A percentile compares a stretch with the other conserved stretches of the same genome.
These are phyloP conservation scores for Phytophthora tubulina DNA, from an alignment of 352 stramenopile genomes.

Conservation along the genomic window DNA sequence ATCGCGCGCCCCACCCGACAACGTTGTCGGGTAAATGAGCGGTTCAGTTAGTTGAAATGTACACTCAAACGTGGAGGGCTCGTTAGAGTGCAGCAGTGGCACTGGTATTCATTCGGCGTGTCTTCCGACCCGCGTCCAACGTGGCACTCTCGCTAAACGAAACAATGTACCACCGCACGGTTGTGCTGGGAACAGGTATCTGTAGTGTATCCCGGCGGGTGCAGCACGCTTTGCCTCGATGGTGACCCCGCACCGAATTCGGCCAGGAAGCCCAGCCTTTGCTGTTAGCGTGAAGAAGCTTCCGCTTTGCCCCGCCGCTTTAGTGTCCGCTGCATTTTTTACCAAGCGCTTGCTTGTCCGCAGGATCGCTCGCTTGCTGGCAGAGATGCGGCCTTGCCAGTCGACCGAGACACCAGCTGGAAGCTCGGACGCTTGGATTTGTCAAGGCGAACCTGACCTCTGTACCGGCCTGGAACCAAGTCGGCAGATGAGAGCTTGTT, in stretches of 20 bases:
- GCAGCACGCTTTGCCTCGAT: slow-evolving; percentile 6
- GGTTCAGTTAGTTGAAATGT: no score
- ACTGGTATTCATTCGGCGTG: slow-evolving; percentile 26
- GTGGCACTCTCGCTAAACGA: slow-evolving; percentile 1
- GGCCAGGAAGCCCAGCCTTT: slow-evolving; percentile 20
- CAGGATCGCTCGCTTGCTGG: slow-evolving; percentile 5
- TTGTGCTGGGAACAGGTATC: slow-evolving; percentile 1
- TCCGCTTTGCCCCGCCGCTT: no score
- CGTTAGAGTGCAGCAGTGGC: neutral
- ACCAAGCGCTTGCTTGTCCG: slow-evolving; percentile 9
- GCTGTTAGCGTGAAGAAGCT: neutral
- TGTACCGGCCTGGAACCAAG: slow-evolving; percentile 17
- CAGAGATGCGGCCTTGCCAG: slow-evolving; percentile 23
- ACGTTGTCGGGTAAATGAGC: neutral
- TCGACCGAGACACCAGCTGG: slow-evolving; percentile 29
- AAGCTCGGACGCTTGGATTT: slow-evolving; percentile 37
- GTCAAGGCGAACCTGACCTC: slow-evolving; percentile 15
- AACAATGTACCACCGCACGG: slow-evolving; percentile 15
- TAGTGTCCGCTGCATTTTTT: slow-evolving; percentile 1
- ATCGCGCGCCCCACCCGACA: neutral
- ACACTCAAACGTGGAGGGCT: no score
- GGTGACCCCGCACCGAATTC: slow-evolving; percentile 33
- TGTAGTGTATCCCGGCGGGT: neutral
- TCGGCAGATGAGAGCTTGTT: slow-evolving; percentile 30
- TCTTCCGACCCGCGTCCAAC: slow-evolving; percentile 29